Evolutionary conservation across 1,284 basidiomycete species (phyloP), one percentile per base, ranked within the genome.

Genomic region (Puccinia novopanici): DNA sequence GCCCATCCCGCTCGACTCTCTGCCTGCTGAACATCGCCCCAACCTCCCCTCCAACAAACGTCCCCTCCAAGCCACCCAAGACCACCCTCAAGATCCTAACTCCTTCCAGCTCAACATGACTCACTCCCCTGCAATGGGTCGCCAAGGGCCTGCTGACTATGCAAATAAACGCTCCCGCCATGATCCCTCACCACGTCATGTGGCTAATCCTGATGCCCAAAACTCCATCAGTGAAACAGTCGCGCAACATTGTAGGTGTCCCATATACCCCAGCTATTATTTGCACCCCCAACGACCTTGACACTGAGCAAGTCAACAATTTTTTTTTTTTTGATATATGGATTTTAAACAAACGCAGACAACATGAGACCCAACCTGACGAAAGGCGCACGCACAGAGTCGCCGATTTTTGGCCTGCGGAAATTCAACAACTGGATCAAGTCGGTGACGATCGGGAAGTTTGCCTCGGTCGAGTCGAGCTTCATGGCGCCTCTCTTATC

Each of bases 351-450:
- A 15, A 34, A 37, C 40, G 74, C 83, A 95, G 93, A 99, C 87
- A 99, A 99, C 86, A 89, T 91, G 61, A 90, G 97, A 13, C 93
- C 93, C 4, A 95, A 99, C 82, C 92, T 96, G 15, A 95, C 94
- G 75, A 89, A 94, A 42, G 88, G 90, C 12, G 91, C 92, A 82
- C 91, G 97, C 52, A 89, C 90, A 82, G 91, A 92, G n/a, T 98
- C 95, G 8, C 94, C 95, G 48, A 99, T 99, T 84, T 94, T 98
- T 81, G 95, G 94, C 30, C 89, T 99, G 79, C 95, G 96, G 86
- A 93, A 90, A 85, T 99, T 98, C 88, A 99, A 99, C 88, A 99
- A 99, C 87, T 99, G 97, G 95, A 91, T 98, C 84, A 98, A 98
- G 87, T 94, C 93, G 17, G 93, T 97, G 13, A 89, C 98, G 82